Conservation (phyloP, 2,329 filamentous ascomycete genomes). For the Aspergillus fijiensis region DNA sequence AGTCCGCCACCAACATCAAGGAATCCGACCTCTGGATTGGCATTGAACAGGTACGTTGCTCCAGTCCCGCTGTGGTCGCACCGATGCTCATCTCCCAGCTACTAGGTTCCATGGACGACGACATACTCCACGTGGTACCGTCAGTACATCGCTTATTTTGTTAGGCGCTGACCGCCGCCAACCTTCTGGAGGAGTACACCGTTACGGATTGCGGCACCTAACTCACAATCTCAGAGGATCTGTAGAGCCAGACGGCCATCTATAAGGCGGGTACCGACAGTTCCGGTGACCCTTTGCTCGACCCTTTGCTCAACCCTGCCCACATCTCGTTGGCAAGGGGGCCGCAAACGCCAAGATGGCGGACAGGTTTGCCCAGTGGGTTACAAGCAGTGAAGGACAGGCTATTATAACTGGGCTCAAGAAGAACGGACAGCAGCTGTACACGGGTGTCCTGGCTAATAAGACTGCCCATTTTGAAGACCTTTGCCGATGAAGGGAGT, state of each 20-base stretch:
- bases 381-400: conserved; percentile 37
- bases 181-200: conserved; percentile 48
- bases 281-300: conserved; percentile 42
- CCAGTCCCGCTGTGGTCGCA: no score
- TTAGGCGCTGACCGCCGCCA: conserved; percentile 47
- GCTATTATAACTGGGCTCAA: conserved; percentile 39
- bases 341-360: conserved; percentile 37
- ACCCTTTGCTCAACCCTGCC: conserved; percentile 46
- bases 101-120: conserved; percentile 46
- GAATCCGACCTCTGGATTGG: conserved; percentile 48
- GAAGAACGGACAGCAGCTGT: conserved; percentile 41
- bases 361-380: conserved; percentile 42
- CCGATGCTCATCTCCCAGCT: no score
- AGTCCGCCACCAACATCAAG: conserved; percentile 53
- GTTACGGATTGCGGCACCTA: conserved; percentile 50
- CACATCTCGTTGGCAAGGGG: conserved; percentile 42
- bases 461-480: no score
- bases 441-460: conserved; percentile 35
- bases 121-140: conserved; percentile 51
- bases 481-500: no score
- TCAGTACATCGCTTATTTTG: conserved; percentile 47
- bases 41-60: conserved; percentile 43
- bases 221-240: conserved; percentile 36
- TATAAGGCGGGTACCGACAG: conserved; percentile 35
- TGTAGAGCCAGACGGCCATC: conserved; percentile 37